Evolutionary conservation across 208 protist genomes (phyloP).

Genomic region (Strigomonas culicis): DNA sequence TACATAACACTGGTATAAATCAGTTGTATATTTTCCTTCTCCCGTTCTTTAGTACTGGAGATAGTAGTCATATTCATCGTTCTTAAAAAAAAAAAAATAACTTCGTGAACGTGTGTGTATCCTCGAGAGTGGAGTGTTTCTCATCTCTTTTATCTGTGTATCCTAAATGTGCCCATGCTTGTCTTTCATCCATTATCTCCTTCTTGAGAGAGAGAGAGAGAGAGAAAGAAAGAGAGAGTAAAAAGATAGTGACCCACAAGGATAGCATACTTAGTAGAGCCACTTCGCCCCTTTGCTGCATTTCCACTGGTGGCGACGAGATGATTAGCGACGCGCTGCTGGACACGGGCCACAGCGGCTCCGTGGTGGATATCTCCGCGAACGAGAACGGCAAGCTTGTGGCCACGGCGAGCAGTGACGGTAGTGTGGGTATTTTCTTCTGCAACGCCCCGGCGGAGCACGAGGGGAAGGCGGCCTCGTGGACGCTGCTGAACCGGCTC

Average conservation of each 20-base stretch:
- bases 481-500: background rate
- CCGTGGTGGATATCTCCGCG: conserved; percentile 64
- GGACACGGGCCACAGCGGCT: conserved; percentile 62
- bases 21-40: conserved; percentile 1
- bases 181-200: background rate
- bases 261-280: too few species aligned
- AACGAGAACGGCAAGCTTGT: conserved; percentile 53
- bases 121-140: background rate
- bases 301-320: conserved; percentile 6
- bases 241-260: too few species aligned
- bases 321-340: conserved; percentile 34
- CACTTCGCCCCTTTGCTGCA: background rate
- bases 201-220: too few species aligned
- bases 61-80: background rate
- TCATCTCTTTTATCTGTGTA: too few species aligned
- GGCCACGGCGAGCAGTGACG: conserved; percentile 66
- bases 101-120: background rate
- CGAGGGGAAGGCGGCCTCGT: background rate
- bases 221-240: too few species aligned
- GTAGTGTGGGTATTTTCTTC: conserved; percentile 57
- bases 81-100: background rate
- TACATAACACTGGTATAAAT: conserved; percentile 8
- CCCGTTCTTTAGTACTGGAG: background rate
- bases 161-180: background rate
- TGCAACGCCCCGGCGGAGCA: conserved; percentile 8